Evolutionary conservation across 805 yeast genomes (phyloP).

Genomic region (Lachancea fermentati): DNA sequence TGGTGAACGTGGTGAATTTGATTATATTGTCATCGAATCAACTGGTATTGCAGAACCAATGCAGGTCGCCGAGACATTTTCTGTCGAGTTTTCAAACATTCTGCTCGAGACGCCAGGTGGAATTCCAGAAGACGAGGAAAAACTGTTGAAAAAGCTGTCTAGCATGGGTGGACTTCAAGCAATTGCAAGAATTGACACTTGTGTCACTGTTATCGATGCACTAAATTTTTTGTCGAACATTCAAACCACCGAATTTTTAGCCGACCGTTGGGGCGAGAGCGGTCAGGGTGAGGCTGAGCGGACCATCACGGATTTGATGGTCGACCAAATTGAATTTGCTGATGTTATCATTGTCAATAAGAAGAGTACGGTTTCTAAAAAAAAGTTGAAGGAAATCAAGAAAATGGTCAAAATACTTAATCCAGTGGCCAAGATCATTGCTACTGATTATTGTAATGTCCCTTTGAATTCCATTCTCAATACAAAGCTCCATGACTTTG

Average conservation of each 20-base stretch:
- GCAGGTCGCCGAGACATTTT: constrained; percentile 47
- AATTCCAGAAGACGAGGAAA: constrained; percentile 22
- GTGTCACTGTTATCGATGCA: constrained; percentile 44
- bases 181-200: constrained; percentile 38
- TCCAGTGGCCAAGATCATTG: constrained; percentile 38
- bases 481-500: constrained; percentile 37
- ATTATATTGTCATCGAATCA: constrained; percentile 42
- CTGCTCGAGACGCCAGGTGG: constrained; percentile 27
- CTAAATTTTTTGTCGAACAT: constrained; percentile 38
- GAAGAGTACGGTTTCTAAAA: constrained; percentile 27
- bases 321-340: constrained; percentile 44
- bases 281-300: constrained; percentile 40
- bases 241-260: constrained; percentile 40
- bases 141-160: constrained; percentile 21
- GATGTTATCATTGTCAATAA: constrained; percentile 42
- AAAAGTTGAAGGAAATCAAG: constrained; percentile 27
- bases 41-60: constrained; percentile 46
- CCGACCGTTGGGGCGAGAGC: constrained; percentile 36
- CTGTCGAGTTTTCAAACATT: constrained; percentile 37
- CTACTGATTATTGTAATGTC: constrained; percentile 36
- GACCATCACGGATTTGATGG: constrained; percentile 41
- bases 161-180: constrained; percentile 38
- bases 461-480: constrained; percentile 34
- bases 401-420: constrained; percentile 35
- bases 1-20: constrained; percentile 33